Conservation (phyloP, 371 early-diverging fungal species). For the Basidiobolus meristosporus region DNA sequence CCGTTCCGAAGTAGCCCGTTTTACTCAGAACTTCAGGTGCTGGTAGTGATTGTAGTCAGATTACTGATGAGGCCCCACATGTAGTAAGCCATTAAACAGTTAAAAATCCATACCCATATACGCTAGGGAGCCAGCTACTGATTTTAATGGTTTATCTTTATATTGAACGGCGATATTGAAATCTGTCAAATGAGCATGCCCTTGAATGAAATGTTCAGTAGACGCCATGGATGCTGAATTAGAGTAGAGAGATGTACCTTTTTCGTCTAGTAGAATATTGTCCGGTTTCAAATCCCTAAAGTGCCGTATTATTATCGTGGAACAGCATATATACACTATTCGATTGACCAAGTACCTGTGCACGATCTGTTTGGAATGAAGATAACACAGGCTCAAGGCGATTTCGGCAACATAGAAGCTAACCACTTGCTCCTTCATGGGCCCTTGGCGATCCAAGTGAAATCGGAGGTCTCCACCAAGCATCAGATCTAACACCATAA, state of each 20-base stretch:
- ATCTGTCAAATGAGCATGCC: slow-evolving; percentile 78
- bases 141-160: slow-evolving; percentile 28
- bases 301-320: too few species aligned
- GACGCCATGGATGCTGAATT: too few species aligned
- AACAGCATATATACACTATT: too few species aligned
- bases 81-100: too few species aligned
- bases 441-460: slow-evolving; percentile 37
- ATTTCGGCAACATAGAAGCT: slow-evolving; percentile 65
- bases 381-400: slow-evolving; percentile 37
- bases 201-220: too few species aligned
- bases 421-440: slow-evolving; percentile 47
- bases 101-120: too few species aligned
- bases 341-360: too few species aligned
- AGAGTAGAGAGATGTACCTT: too few species aligned
- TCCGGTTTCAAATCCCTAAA: slow-evolving; percentile 87
- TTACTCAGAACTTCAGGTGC: slow-evolving; percentile 58
- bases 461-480: slow-evolving; percentile 77
- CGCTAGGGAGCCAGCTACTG: slow-evolving; percentile 59
- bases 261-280: slow-evolving; percentile 74
- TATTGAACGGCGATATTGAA: slow-evolving; percentile 67
- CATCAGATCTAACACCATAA: slow-evolving; percentile 65
- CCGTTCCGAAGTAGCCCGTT: slow-evolving; percentile 42
- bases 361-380: slow-evolving; percentile 41
- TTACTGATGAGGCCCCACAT: too few species aligned
- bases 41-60: too few species aligned